A percentile compares a stretch with the other conserved stretches of the same genome.
Conservation (phyloP, 202 grass and related monocot genomes). For the Dendrocalamus latiflorus region DNA sequence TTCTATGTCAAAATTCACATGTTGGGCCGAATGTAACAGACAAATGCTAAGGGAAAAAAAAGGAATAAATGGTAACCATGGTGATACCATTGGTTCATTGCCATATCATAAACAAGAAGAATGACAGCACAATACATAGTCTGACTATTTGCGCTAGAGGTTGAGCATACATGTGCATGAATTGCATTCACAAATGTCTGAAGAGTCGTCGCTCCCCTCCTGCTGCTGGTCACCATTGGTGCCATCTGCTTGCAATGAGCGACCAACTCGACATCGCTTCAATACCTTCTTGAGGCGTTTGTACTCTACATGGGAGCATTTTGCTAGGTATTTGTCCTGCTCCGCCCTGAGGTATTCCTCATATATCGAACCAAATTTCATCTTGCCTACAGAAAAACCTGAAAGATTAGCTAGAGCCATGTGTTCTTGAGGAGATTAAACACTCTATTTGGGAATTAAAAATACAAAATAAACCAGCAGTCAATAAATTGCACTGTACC, state of each 20-base stretch:
- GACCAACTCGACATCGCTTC: slow-evolving; percentile 58
- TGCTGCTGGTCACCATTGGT: slow-evolving; percentile 14
- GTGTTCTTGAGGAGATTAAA: not conserved
- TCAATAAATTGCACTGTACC: not conserved
- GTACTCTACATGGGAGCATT: slow-evolving; percentile 69
- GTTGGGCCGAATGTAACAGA: not conserved
- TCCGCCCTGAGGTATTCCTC: slow-evolving; percentile 59
- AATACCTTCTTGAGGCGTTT: slow-evolving; percentile 72
- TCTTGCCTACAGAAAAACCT: slow-evolving; percentile 23
- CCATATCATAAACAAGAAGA: not conserved
- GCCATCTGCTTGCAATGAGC: slow-evolving; percentile 33
- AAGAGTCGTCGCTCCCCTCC: slow-evolving; percentile 15
- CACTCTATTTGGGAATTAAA: not conserved
- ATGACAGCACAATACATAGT: not conserved
- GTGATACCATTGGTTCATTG: not conserved
- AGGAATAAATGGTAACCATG: not conserved
- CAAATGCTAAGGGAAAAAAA: not conserved
- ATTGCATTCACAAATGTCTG: slow-evolving; percentile 45
- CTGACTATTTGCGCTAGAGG: not conserved
- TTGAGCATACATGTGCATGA: slow-evolving; percentile 59
- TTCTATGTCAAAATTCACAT: not conserved
- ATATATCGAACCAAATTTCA: slow-evolving; percentile 71
- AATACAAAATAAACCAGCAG: not conserved
- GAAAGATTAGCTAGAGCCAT: not conserved
- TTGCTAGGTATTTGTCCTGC: slow-evolving; percentile 54